Evolutionary conservation across 331 rosid genomes (phyloP).

Genomic region (Quercus tomentella): DNA sequence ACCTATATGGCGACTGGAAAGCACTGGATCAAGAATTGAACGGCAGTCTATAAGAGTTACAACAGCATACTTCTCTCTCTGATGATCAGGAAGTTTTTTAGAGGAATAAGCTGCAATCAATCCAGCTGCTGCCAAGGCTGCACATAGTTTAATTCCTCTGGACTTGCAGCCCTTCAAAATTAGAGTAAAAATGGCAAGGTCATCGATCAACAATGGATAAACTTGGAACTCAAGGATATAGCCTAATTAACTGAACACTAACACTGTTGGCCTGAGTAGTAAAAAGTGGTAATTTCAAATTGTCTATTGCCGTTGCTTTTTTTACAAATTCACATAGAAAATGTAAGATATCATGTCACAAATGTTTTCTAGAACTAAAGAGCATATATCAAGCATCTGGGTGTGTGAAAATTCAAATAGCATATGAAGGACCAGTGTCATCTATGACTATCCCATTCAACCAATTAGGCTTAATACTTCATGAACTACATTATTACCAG

Average conservation of each 20-base stretch:
- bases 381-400: neutral
- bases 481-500: neutral
- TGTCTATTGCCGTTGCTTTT: neutral
- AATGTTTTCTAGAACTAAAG: neutral
- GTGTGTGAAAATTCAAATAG: neutral
- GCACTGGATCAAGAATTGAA: conserved; percentile 70
- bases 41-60: conserved; percentile 91
- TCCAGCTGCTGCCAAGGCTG: conserved; percentile 78
- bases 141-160: conserved; percentile 71
- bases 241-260: neutral
- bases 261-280: neutral
- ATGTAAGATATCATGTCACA: neutral
- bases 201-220: neutral
- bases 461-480: neutral
- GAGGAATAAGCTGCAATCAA: conserved; percentile 63
- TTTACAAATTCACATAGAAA: neutral
- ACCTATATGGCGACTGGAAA: conserved; percentile 59
- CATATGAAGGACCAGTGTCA: neutral
- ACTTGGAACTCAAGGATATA: too few relatives aligned
- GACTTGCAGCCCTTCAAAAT: conserved; percentile 73
- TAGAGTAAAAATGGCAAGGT: neutral
- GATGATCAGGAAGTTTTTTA: conserved; percentile 46
- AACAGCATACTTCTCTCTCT: conserved; percentile 72
- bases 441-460: neutral
- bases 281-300: neutral